phyloP scores from a whole-genome alignment of 2,329 filamentous ascomycete species.

The Iodosphaeria phyllophila region DNA sequence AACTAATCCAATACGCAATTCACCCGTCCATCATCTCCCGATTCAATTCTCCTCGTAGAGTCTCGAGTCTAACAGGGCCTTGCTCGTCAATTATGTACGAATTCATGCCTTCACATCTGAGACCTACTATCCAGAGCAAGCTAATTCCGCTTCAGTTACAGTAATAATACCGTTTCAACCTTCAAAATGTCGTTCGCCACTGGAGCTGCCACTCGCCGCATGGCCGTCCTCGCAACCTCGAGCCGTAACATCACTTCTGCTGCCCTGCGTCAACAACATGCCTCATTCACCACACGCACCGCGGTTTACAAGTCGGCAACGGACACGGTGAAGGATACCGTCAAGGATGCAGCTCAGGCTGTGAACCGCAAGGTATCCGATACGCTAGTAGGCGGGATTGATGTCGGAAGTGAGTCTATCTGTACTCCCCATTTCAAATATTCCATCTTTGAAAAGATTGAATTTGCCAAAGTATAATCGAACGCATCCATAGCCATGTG shows the following conservation, averaged over 20 bases:
- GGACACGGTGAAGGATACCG: constrained; percentile 37
- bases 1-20: background rate
- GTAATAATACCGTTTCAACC: too few relatives aligned
- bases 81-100: too few relatives aligned
- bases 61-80: too few relatives aligned
- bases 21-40: background rate
- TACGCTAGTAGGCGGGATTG: constrained; percentile 42
- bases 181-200: constrained; percentile 34
- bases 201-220: constrained; percentile 22
- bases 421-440: background rate
- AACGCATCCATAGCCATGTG: background rate
- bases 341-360: too few relatives aligned
- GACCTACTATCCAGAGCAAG: too few relatives aligned
- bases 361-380: constrained; percentile 41
- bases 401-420: constrained; percentile 30
- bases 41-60: too few relatives aligned
- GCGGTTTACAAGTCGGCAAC: constrained; percentile 26
- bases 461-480: background rate
- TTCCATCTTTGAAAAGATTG: background rate
- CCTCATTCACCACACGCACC: constrained; percentile 30
- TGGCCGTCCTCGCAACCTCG: constrained; percentile 17
- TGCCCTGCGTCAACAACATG: constrained; percentile 20
- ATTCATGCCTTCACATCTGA: too few relatives aligned
- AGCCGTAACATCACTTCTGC: too few relatives aligned
- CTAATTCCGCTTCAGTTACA: too few relatives aligned